Evolutionary conservation across 129 eudicot species (phyloP), one percentile per base, ranked within the genome.

Genomic region (Sambucus nigra): DNA sequence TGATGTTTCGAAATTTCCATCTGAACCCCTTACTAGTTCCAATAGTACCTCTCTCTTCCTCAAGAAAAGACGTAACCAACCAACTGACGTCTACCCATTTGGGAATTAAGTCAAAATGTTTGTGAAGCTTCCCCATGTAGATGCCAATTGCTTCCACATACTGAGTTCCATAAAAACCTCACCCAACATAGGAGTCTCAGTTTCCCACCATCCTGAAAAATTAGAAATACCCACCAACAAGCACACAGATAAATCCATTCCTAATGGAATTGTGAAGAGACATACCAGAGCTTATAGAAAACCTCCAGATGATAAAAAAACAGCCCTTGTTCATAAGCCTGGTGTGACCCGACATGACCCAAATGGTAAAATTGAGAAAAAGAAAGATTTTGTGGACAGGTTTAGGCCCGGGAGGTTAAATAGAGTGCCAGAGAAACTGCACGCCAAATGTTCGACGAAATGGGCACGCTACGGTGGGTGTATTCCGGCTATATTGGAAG

Each of bases 401-500:
- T 27, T 23, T 5, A 18, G 47, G 47, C 5, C 41, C 0, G 53
- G 28, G n/a, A n/a, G n/a, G n/a, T n/a, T n/a, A 21, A 49, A 55
- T 56, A 60, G 45, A 51, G 70, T 20, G 35, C 69, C 25, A 14
- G 66, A 73, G 71, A 63, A 53, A 52, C 65, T 53, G 88, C 69
- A 82, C 63, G 21, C 71, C 72, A 80, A 40, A 51, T 72, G 80
- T 77, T 80, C 74, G 82, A 78, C 52, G 58, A 74, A 84, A 81
- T 76, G 95, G 88, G 63, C 51, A 6, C 71, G 66, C 19, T 89
- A 89, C 25, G 94, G 95, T 5, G 95, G 95, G 40, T 56, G 77
- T 53, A 64, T 89, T 61, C 86, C 80, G 0, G 74, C 80, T 2
- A 76, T 85, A 56, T 51, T 85, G 62, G 86, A 68, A 53, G 79